Evolutionary conservation across 2,329 filamentous ascomycete genomes (phyloP), one percentile per base, ranked within the genome.

Genomic region (Exophiala xenobiotica): DNA sequence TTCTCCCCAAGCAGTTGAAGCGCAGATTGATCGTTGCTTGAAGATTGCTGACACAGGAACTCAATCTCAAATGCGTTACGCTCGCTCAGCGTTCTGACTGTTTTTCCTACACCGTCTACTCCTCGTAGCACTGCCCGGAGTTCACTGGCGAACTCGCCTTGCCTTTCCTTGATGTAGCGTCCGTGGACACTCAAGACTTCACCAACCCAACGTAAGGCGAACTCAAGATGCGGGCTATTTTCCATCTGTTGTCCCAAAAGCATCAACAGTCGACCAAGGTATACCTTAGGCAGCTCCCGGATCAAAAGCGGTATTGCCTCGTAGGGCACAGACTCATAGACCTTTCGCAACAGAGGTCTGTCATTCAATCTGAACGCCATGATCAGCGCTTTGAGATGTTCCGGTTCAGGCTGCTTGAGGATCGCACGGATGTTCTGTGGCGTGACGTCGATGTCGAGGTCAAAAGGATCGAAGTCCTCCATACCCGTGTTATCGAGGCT

Each of bases 351-450:
- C 40, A 99, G 78, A 18, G 84, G 82, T 3, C 83, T 79, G 68
- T 95, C 89, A 71, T 96, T 96, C 52, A 99, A 83, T 4, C 95
- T 87, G 78, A 99, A 99, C 1, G 91, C 87, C 93, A 99, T 99
- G 58, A 96, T 85, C 4, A 99, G 76, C 1, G 93, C 92, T 71
- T 93, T 95, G 58, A 97, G 80, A 69, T 88, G 95, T 65, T 96
- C 88, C 56, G 80, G 81, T 49, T 90, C 83, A 51, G 86, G 78
- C 24, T 87, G 74, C 7, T 86, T 80, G 0, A 97, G 78, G 0
- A 90, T 93, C 2, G 86, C 68, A 1, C 96, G 77, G 2, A 91
- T 93, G 6, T 86, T 90, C 1, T 88, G 85, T 0, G 92, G 92
- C 3, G 93, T 99, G 61, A 99, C 88, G 58, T 88, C 88, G 65